Percentiles rank a stretch among this genome's conserved stretches.
Evolutionary conservation across 148 eudicot genomes (phyloP).

Genomic region (Rhododendron kiyosumense): DNA sequence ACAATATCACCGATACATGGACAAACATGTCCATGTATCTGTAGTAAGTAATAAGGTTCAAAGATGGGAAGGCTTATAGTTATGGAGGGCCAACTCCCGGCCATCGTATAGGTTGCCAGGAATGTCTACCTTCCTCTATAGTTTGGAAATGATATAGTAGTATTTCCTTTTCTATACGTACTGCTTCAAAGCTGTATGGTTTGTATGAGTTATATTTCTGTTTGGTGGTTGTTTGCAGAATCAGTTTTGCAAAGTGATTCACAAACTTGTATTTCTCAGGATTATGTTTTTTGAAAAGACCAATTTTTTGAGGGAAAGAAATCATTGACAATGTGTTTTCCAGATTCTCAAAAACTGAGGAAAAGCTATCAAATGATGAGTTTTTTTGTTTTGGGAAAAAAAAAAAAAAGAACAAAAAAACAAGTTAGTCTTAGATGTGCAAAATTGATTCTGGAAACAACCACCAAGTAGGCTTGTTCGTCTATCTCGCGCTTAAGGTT

Average conservation of each 20-base stretch:
- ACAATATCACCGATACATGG: neutral
- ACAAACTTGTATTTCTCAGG: neutral
- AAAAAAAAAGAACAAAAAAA: neutral
- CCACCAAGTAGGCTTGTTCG: neutral
- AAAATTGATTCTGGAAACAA: neutral
- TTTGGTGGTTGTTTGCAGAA: neutral
- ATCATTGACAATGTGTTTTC: neutral
- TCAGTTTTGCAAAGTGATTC: neutral
- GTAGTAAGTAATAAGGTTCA: neutral
- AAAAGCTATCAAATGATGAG: neutral
- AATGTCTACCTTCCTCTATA: neutral
- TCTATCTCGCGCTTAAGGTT: conserved; percentile 18
- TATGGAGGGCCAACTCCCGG: neutral
- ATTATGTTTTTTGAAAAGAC: neutral
- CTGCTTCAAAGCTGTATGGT: neutral
- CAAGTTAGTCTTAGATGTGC: neutral
- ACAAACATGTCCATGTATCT: neutral
- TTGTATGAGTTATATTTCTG: neutral
- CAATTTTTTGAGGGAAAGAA: neutral
- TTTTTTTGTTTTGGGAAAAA: neutral
- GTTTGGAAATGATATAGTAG: neutral
- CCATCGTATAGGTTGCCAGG: neutral
- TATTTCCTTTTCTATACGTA: neutral
- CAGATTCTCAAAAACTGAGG: neutral
- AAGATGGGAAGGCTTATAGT: neutral